Base-by-base conservation (phyloP, 139 green algal genomes). In the Picocystis salinarum region DNA sequence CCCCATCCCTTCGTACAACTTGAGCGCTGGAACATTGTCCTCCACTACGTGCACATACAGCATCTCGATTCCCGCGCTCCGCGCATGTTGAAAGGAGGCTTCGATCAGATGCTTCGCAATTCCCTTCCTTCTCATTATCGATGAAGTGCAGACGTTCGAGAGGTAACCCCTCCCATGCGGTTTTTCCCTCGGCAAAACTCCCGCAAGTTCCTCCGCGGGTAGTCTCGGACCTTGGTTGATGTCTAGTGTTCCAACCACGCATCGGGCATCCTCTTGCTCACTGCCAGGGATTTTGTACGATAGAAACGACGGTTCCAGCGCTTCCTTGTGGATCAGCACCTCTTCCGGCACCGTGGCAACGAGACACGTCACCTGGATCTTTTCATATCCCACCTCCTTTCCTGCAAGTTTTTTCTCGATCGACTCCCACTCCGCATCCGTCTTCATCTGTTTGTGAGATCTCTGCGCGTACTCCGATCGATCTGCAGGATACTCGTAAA, bases 391-490 rank as follows among this genome's bases (percentile, higher is more conserved):
- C 1, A 7, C 15, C 9, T 77, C 66, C 0, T 17, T 58, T 17
- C 69, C 69, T 23, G 50, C 30, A 0, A 83, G 47, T 34, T 79
- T 79, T 0, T 20, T 29, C 4, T 75, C 73, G 3, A 88, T 22
- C 0, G 45, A 42, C 11, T 77, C 58, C 76, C 76, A 89, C 23
- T 79, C 72, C 0, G 49, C 36, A 34, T 81, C 66, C 1, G 64
- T 61, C 55, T 75, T 82, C 76, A 88, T 85, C n/a, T 62, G 53
- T 4, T 74, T 34, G 50, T 83, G 69, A 6, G 52, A 50, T n/a
- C 33, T 28, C n/a, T 40, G 13, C 33, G 34, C 17, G 29, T 40
- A 55, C 22, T 48, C 34, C 3, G 33, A 45, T 6, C 47, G 31
- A 17, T 55, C 47, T 9, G 33, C 5, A 2, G 69, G 67, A 37